A percentile compares a stretch with the other conserved stretches of the same genome.
phyloP scores from a whole-genome alignment of 352 stramenopile species.

The Thraustochytrium striatum region DNA sequence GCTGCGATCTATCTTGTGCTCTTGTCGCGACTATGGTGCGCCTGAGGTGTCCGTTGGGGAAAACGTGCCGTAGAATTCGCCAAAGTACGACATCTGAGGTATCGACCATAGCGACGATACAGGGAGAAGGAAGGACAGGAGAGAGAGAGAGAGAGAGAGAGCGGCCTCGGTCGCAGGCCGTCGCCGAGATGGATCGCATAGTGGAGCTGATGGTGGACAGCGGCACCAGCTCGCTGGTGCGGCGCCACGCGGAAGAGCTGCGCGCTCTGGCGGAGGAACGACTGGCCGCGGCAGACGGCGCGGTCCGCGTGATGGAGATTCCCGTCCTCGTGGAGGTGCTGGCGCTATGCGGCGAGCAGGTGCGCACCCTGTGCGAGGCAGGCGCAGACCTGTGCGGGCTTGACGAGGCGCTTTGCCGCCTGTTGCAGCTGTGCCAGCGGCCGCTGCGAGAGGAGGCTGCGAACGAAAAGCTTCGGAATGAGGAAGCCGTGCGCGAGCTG shows the following conservation, averaged over 20 bases:
- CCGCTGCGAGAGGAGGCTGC: neutral
- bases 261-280: neutral
- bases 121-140: no score
- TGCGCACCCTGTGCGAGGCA: no score
- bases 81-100: no score
- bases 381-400: neutral
- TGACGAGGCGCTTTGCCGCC: neutral
- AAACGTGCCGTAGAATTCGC: no score
- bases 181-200: constrained; percentile 17
- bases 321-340: neutral
- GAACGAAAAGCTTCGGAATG: neutral
- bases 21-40: no score
- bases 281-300: neutral
- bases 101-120: no score
- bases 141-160: no score
- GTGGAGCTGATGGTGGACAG: neutral
- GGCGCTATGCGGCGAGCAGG: neutral
- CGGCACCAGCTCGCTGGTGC: neutral
- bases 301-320: neutral
- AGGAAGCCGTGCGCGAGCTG: neutral
- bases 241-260: neutral
- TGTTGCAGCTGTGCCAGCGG: neutral
- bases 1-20: no score
- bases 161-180: no score
- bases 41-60: no score